Percentiles rank a stretch among this genome's conserved stretches.
Evolutionary conservation across 768 basidiomycete genomes (phyloP).

Genomic region (Russula griseocarnosa): DNA sequence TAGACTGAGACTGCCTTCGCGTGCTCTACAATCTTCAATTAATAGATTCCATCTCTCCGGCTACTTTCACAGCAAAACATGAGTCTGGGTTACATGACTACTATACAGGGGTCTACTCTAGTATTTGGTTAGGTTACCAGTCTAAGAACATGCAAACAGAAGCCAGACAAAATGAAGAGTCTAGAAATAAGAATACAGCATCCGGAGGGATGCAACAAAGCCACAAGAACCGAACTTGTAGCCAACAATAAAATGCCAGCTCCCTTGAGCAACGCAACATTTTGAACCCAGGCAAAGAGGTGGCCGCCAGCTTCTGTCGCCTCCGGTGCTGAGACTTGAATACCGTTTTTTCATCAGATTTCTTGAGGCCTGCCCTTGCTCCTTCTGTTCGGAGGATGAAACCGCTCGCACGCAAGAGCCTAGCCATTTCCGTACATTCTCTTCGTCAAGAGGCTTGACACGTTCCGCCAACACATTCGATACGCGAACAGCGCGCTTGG

Average conservation of each 20-base stretch:
- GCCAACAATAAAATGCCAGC: slow-evolving; percentile 3
- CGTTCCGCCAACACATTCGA: slow-evolving; percentile 21
- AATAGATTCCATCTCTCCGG: too few species aligned
- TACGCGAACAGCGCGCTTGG: slow-evolving; percentile 22
- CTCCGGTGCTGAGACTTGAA: slow-evolving; percentile 1
- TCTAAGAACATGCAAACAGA: too few species aligned
- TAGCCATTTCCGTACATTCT: slow-evolving; percentile 25
- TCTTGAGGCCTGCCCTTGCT: background rate
- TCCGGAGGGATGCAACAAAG: background rate
- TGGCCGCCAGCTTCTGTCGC: background rate
- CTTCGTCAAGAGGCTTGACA: slow-evolving; percentile 18
- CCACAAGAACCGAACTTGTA: slow-evolving; percentile 15
- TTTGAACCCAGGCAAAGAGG: background rate
- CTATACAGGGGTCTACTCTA: background rate
- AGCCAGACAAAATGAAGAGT: background rate
- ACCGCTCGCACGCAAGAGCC: too few species aligned
- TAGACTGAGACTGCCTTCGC: too few species aligned
- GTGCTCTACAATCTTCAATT: too few species aligned
- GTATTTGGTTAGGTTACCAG: background rate
- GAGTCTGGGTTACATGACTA: too few species aligned
- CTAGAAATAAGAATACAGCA: slow-evolving; percentile 13
- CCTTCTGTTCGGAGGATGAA: too few species aligned
- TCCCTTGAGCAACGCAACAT: background rate
- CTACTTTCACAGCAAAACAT: too few species aligned
- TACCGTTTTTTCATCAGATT: background rate